These are phyloP conservation scores for Apiotrichum akiyoshidainum DNA, from an alignment of 1,284 basidiomycete genomes.

Conservation along the genomic window DNA sequence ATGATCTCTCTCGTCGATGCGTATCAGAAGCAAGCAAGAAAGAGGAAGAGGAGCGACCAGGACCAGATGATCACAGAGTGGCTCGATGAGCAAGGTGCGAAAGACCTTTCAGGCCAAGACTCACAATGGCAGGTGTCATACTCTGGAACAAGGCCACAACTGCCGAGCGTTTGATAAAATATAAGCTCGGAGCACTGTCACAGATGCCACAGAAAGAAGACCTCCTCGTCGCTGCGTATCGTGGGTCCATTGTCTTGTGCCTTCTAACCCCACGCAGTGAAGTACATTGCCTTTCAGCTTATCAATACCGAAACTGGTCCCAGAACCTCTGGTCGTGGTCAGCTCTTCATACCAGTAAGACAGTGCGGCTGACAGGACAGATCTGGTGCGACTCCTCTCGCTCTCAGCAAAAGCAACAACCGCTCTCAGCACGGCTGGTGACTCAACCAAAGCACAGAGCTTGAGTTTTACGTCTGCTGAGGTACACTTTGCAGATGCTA, in stretches of 20 bases:
- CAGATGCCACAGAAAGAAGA: background rate
- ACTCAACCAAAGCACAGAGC: background rate
- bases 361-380: background rate
- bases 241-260: background rate
- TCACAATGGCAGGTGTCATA: constrained; percentile 8
- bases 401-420: constrained; percentile 4
- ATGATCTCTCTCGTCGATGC: background rate
- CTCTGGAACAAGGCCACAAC: constrained; percentile 10
- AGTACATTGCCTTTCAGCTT: constrained; percentile 11
- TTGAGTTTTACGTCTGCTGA: constrained; percentile 5
- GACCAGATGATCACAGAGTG: constrained; percentile 4
- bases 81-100: constrained; percentile 13
- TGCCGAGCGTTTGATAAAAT: background rate
- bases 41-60: constrained; percentile 5
- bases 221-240: constrained; percentile 1
- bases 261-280: constrained; percentile 1
- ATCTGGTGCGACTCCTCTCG: constrained; percentile 7
- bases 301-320: constrained; percentile 6
- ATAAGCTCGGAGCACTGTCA: background rate
- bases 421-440: background rate
- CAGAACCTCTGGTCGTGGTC: too few species aligned
- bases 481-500: background rate
- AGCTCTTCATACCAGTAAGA: constrained; percentile 2
- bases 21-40: constrained; percentile 1
- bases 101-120: background rate